Percentiles rank a stretch among this genome's conserved stretches.
phyloP scores from a whole-genome alignment of 129 eudicot species.

The Chrysanthemum lavandulifolium region DNA sequence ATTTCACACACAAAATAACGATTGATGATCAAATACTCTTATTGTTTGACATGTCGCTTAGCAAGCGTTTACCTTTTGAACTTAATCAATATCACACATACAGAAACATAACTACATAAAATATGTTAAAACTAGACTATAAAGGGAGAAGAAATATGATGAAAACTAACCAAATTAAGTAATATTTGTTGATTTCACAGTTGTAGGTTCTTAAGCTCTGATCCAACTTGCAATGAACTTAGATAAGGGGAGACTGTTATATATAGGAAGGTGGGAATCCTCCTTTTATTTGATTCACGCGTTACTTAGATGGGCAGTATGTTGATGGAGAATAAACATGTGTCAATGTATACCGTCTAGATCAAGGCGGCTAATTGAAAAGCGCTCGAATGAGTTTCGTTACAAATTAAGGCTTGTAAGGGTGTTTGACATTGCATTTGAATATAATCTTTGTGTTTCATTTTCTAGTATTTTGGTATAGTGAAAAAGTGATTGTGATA shows the following conservation, averaged over 20 bases:
- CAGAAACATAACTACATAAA: not conserved
- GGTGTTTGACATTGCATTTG: too few relatives aligned
- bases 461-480: too few relatives aligned
- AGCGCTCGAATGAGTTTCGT: too few relatives aligned
- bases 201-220: slow-evolving; percentile 12
- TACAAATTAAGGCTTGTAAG: too few relatives aligned
- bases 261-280: slow-evolving; percentile 23
- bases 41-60: not conserved
- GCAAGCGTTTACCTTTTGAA: not conserved
- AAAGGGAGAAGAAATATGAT: not conserved
- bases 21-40: not conserved
- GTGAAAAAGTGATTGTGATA: too few relatives aligned
- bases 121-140: not conserved
- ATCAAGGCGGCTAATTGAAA: too few relatives aligned
- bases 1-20: not conserved
- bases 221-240: slow-evolving; percentile 7
- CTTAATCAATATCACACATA: not conserved
- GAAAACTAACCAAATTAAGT: slow-evolving; percentile 20
- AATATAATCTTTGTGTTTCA: too few relatives aligned
- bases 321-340: slow-evolving; percentile 25
- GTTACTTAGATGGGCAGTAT: slow-evolving; percentile 6
- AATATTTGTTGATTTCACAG: not conserved
- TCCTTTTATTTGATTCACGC: slow-evolving; percentile 26
- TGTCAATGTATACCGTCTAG: not conserved
- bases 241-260: slow-evolving; percentile 15